phyloP scores from a whole-genome alignment of 805 yeast species.

The Kluyveromyces dobzhanskii region DNA sequence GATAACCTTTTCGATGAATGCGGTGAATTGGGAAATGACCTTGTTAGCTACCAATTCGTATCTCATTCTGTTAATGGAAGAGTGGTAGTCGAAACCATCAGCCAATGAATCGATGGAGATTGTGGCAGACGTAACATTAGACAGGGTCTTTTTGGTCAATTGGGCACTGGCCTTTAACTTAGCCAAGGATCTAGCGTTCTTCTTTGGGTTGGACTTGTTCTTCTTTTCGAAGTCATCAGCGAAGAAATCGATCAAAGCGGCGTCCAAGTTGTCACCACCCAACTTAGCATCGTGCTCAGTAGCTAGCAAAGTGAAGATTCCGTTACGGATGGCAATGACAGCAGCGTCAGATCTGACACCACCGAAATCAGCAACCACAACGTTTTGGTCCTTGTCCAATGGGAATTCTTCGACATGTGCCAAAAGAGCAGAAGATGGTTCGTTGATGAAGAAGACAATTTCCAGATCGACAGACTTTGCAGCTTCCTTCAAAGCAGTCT shows the following conservation, averaged over 20 bases:
- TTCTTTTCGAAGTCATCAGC: conserved; percentile 94
- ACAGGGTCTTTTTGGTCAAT: conserved; percentile 80
- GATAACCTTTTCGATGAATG: conserved; percentile 67
- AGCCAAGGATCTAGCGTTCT: conserved; percentile 76
- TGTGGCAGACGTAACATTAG: conserved; percentile 80
- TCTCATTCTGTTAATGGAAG: conserved; percentile 88
- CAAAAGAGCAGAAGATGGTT: conserved; percentile 85
- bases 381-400: conserved; percentile 24
- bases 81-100: conserved; percentile 88
- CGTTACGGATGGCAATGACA: conserved; percentile 87
- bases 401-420: conserved; percentile 58
- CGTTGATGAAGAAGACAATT: conserved; percentile 81
- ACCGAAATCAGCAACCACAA: conserved; percentile 92
- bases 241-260: conserved; percentile 68
- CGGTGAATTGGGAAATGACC: conserved; percentile 65
- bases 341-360: conserved; percentile 95
- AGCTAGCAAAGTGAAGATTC: conserved; percentile 80
- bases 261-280: conserved; percentile 86
- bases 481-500: conserved; percentile 49
- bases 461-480: conserved; percentile 67
- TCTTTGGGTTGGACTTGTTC: conserved; percentile 69
- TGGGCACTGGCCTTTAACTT: conserved; percentile 79
- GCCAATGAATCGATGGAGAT: conserved; percentile 93
- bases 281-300: conserved; percentile 74
- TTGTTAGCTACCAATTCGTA: conserved; percentile 80